Conservation (phyloP, 345 rosid genomes). For the Melaleuca alternifolia region DNA sequence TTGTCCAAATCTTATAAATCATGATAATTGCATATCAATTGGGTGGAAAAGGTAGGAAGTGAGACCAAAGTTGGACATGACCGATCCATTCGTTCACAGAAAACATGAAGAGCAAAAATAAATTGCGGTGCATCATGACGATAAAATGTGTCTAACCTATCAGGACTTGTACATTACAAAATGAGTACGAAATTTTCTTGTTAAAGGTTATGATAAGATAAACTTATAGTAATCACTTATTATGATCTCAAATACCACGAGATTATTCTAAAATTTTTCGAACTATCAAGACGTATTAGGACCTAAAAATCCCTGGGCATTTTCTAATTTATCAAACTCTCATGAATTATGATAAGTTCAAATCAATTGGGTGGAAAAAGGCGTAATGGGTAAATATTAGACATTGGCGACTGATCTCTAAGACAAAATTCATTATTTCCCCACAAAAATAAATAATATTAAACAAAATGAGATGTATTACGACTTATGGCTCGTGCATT, state of each 20-base stretch:
- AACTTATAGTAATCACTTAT: background rate
- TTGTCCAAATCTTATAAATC: background rate
- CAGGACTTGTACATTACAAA: too few relatives aligned
- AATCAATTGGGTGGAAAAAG: background rate
- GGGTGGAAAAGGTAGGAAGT: background rate
- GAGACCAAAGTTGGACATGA: background rate
- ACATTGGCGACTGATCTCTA: accelerated
- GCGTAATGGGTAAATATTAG: background rate
- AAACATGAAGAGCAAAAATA: background rate
- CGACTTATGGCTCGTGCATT: too few relatives aligned
- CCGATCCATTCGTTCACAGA: background rate
- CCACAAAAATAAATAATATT: background rate
- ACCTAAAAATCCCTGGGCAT: background rate
- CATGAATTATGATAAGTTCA: background rate
- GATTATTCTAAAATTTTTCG: background rate
- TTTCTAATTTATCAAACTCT: background rate
- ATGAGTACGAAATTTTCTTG: background rate
- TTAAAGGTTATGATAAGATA: background rate
- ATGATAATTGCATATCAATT: background rate
- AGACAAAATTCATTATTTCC: background rate
- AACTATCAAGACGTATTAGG: background rate
- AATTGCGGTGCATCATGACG: too few relatives aligned
- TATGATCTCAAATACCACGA: background rate
- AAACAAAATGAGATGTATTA: background rate
- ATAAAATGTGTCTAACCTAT: too few relatives aligned